Conservation (phyloP, 2,329 filamentous ascomycete genomes). For the Penicillium sp. region DNA sequence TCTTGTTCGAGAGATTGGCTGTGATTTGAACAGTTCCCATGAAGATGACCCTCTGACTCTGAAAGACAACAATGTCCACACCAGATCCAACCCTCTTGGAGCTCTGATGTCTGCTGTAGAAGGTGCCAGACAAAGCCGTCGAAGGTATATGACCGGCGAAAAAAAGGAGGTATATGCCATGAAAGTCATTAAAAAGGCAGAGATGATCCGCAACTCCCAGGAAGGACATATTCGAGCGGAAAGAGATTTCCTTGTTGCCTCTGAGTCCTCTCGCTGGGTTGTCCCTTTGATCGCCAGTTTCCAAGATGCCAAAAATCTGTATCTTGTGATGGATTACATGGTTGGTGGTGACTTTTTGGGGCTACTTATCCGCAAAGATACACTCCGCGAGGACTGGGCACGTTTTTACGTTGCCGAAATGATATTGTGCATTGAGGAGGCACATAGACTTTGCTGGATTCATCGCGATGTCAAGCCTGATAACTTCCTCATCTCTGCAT, state of each 20-base stretch:
- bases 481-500: slow-evolving; percentile 87
- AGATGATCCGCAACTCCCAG: slow-evolving; percentile 87
- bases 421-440: slow-evolving; percentile 91
- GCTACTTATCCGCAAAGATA: slow-evolving; percentile 78
- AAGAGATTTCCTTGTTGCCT: slow-evolving; percentile 84
- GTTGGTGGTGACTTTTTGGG: slow-evolving; percentile 92
- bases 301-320: slow-evolving; percentile 78
- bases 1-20: slow-evolving; percentile 64
- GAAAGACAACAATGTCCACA: neutral
- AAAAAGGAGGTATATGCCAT: slow-evolving; percentile 76
- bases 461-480: slow-evolving; percentile 96
- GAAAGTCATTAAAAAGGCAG: slow-evolving; percentile 93
- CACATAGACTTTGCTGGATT: slow-evolving; percentile 83
- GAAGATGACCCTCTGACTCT: slow-evolving; percentile 10
- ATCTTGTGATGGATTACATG: slow-evolving; percentile 98
- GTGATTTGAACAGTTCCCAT: neutral
- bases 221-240: slow-evolving; percentile 91
- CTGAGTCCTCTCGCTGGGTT: slow-evolving; percentile 85
- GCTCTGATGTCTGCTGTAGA: slow-evolving; percentile 15
- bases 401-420: slow-evolving; percentile 93
- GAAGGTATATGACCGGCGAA: slow-evolving; percentile 30
- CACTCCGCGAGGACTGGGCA: slow-evolving; percentile 73
- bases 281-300: slow-evolving; percentile 86
- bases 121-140: slow-evolving; percentile 25
- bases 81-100: slow-evolving; percentile 3